Evolutionary conservation across 2,329 filamentous ascomycete species (phyloP), one percentile per base, ranked within the genome.

Genomic region (Monosporascus cannonballus): DNA sequence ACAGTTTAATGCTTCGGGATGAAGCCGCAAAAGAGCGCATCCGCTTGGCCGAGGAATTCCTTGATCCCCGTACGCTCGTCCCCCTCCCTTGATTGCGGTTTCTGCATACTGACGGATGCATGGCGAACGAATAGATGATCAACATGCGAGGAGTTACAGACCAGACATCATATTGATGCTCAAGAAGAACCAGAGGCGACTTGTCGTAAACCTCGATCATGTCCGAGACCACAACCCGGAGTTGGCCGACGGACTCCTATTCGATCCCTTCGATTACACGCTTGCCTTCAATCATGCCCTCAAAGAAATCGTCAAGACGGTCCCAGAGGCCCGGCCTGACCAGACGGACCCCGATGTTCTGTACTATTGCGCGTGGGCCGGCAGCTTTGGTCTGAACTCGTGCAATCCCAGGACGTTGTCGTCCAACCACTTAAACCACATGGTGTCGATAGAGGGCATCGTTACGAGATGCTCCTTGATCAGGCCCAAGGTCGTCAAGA

Each of bases 341-440:
- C 90, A 96, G 70, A 85, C 83, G 1, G 80, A 83, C 44, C 84
- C 87, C 30, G 92, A 96, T 68, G 83, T 85, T 42, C 79, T 90
- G 62, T 99, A 96, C 74, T 97, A 99, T 70, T 96, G 94, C 66
- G 94, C 94, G n/a, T 97, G 90, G 75, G 84, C 93, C 51, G 94
- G 94, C 59, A 96, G 90, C 67, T 99, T 99, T 67, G 94, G 95
- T 59, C 86, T 96, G 68, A 94, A 90, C 69, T 82, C 92, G 14
- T 96, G 92, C 79, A 99, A 96, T 66, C 94, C 94, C 41, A 84
- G 94, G 61, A 97, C 94, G 0, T 75, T 99, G 30, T 90, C 90
- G 49, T 96, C 93, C 2, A 80, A 84, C 41, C 89, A 96, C 64
- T 81, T 99, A 52, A 99, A 99, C 71, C 86, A 89, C 66, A 96